These are phyloP conservation scores for Diaporthe ampelina DNA, from an alignment of 2,329 filamentous ascomycete genomes.

Conservation along the genomic window DNA sequence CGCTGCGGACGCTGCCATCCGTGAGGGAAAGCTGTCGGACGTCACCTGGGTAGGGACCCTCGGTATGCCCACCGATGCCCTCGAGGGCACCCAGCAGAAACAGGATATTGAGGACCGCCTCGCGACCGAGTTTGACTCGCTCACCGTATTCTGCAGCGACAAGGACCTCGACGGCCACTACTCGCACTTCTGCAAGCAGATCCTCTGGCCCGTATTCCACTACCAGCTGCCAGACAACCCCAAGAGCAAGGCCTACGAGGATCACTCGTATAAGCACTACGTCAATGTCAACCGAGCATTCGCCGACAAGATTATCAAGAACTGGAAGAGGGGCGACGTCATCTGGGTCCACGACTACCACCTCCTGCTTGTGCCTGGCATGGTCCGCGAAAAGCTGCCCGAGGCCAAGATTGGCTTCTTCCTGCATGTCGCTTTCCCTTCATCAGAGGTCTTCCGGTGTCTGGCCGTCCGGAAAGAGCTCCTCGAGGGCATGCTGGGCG, in stretches of 20 bases:
- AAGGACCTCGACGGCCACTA: constrained; percentile 97
- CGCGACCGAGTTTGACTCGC: constrained; percentile 83
- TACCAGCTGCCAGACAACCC: constrained; percentile 98
- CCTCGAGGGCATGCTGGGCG: constrained; percentile 91
- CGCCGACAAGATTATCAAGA: constrained; percentile 88
- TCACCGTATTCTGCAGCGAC: constrained; percentile 89
- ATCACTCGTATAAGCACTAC: constrained; percentile 97
- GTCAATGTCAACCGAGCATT: constrained; percentile 93
- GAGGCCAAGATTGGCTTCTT: constrained; percentile 98
- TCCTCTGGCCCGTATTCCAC: constrained; percentile 97
- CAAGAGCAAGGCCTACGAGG: constrained; percentile 97
- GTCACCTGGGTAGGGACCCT: constrained; percentile 93
- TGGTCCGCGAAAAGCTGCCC: constrained; percentile 90
- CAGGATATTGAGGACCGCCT: constrained; percentile 87
- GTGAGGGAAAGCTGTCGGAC: constrained; percentile 78
- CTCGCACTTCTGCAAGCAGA: constrained; percentile 96
- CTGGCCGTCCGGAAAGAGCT: constrained; percentile 88
- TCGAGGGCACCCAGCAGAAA: constrained; percentile 80
- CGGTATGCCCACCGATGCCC: constrained; percentile 92
- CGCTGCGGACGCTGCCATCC: constrained; percentile 82
- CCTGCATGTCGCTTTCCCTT: constrained; percentile 93
- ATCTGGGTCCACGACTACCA: constrained; percentile 99
- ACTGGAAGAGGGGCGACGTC: constrained; percentile 93
- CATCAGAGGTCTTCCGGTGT: constrained; percentile 95
- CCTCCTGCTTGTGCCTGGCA: constrained; percentile 86